Conservation (phyloP, 495 filamentous ascomycete genomes). For the Talaromyces stipitatus region DNA sequence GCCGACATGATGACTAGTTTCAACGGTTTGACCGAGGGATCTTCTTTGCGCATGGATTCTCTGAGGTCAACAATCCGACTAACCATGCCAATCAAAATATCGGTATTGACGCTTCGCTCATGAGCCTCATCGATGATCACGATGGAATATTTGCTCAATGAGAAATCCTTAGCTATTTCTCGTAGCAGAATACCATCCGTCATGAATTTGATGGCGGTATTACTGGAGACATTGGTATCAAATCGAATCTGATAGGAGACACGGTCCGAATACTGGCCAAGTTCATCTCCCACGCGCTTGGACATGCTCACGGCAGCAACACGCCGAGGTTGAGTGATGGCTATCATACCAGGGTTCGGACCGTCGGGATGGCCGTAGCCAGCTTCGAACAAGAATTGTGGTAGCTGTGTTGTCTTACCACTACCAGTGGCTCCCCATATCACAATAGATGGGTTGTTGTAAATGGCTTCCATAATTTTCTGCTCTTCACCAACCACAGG, state of each 20-base stretch:
- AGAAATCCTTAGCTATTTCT: slow-evolving; percentile 85
- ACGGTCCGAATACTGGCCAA: slow-evolving; percentile 58
- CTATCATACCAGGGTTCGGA: slow-evolving; percentile 84
- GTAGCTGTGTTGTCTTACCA: slow-evolving; percentile 95
- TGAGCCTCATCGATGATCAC: slow-evolving; percentile 97
- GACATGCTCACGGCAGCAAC: slow-evolving; percentile 95
- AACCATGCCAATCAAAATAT: slow-evolving; percentile 93
- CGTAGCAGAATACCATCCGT: slow-evolving; percentile 94
- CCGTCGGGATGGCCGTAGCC: slow-evolving; percentile 76
- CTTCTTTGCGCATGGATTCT: slow-evolving; percentile 53
- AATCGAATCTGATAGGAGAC: slow-evolving; percentile 96
- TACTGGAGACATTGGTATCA: slow-evolving; percentile 70
- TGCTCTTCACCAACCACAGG: slow-evolving; percentile 94
- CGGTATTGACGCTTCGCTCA: slow-evolving; percentile 94
- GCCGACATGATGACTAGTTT: slow-evolving; percentile 99
- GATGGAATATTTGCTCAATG: slow-evolving; percentile 85
- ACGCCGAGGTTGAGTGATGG: slow-evolving; percentile 87
- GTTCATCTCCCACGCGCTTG: slow-evolving; percentile 77
- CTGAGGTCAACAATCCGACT: slow-evolving; percentile 82
- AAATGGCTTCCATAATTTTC: slow-evolving; percentile 95
- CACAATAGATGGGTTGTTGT: slow-evolving; percentile 78
- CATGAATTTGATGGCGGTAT: slow-evolving; percentile 98
- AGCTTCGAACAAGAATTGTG: slow-evolving; percentile 90
- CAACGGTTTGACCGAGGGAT: slow-evolving; percentile 60
- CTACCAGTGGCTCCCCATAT: slow-evolving; percentile 96